phyloP scores from a whole-genome alignment of 768 basidiomycete species.

The Kwoniella mangroviensis region DNA sequence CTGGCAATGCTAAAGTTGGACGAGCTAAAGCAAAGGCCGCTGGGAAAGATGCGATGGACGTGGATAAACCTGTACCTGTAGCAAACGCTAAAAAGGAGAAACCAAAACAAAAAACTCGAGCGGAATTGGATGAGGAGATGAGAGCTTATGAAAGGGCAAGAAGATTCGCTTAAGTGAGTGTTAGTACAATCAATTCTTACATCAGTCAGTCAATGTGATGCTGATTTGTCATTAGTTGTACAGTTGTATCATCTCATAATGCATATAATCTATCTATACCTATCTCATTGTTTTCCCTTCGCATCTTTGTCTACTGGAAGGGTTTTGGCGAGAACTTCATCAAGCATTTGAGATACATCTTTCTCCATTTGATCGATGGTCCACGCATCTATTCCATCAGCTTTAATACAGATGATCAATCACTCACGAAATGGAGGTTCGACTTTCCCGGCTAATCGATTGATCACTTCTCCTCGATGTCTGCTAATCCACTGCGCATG shows the following conservation, averaged over 20 bases:
- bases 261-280: background rate
- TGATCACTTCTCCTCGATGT: conserved; percentile 24
- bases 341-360: conserved; percentile 44
- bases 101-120: conserved; percentile 39
- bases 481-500: conserved; percentile 38
- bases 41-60: conserved; percentile 37
- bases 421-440: conserved; percentile 53
- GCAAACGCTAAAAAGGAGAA: conserved; percentile 26
- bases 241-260: background rate
- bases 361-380: conserved; percentile 42
- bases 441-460: conserved; percentile 33
- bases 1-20: conserved; percentile 31
- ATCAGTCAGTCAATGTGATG: background rate
- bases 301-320: conserved; percentile 31
- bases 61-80: conserved; percentile 31
- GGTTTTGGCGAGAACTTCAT: conserved; percentile 43
- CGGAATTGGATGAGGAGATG: conserved; percentile 54
- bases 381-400: conserved; percentile 35
- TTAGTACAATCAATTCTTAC: too few relatives aligned
- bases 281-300: conserved; percentile 10
- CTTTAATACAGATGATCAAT: background rate
- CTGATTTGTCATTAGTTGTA: background rate
- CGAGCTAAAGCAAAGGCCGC: conserved; percentile 40
- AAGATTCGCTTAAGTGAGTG: conserved; percentile 35
- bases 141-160: conserved; percentile 40